Evolutionary conservation across 305 asterid genomes (phyloP).

Genomic region (Salvia sclarea): DNA sequence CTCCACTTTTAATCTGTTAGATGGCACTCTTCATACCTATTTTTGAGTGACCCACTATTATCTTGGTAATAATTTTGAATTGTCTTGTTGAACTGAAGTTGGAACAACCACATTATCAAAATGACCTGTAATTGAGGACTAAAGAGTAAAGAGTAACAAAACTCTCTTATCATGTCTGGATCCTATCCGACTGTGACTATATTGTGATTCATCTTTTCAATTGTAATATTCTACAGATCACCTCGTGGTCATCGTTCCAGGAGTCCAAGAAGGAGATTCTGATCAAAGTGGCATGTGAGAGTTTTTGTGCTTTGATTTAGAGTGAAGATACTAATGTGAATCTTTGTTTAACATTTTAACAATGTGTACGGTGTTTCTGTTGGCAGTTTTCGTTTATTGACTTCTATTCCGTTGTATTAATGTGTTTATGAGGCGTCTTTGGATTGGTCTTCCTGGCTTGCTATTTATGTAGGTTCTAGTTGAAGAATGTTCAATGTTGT

Average conservation of each 20-base stretch:
- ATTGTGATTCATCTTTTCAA: not conserved
- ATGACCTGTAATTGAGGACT: not conserved
- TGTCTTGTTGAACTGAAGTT: not conserved
- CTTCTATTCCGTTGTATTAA: not conserved
- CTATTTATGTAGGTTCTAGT: not conserved
- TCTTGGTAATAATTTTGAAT: not conserved
- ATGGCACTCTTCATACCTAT: not conserved
- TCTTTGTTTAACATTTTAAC: conserved; percentile 20
- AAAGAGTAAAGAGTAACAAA: conserved; percentile 12
- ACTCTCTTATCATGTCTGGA: not conserved
- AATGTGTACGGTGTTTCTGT: not conserved
- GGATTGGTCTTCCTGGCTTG: not conserved
- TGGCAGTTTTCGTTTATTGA: not conserved
- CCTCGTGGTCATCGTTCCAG: conserved; percentile 90
- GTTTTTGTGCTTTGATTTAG: conserved; percentile 28
- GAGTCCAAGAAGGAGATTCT: conserved; percentile 91
- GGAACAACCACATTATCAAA: not conserved
- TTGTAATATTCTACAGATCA: conserved; percentile 50
- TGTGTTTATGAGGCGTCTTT: not conserved
- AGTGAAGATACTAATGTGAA: conserved; percentile 35
- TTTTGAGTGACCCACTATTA: not conserved
- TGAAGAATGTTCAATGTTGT: not conserved
- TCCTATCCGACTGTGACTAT: not conserved
- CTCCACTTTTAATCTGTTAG: not conserved
- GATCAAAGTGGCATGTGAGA: conserved; percentile 26